These are phyloP conservation scores for Lycium ferocissimum DNA, from an alignment of 257 asterid genomes.

Conservation along the genomic window DNA sequence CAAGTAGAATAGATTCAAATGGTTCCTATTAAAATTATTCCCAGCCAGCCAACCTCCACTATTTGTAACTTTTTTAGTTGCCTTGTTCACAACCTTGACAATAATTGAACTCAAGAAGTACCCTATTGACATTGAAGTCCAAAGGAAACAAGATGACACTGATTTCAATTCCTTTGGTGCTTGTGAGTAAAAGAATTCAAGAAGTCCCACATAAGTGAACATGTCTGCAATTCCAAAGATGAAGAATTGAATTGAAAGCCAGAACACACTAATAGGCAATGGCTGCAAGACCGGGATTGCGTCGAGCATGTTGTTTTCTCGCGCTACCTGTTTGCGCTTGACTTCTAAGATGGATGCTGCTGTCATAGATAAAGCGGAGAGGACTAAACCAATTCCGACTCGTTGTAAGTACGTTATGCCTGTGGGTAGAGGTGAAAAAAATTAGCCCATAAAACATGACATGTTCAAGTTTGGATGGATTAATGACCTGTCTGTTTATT, in stretches of 20 bases:
- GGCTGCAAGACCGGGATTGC: conserved; percentile 60
- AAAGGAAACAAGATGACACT: conserved; percentile 69
- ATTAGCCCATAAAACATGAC: neutral
- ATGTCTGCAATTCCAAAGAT: conserved; percentile 83
- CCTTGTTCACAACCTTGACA: conserved; percentile 66
- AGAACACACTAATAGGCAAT: conserved; percentile 75
- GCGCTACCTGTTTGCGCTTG: conserved; percentile 62
- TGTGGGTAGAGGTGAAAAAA: conserved; percentile 30
- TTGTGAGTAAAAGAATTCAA: conserved; percentile 80
- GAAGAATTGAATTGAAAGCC: conserved; percentile 81
- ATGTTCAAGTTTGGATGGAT: neutral
- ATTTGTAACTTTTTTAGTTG: conserved; percentile 52
- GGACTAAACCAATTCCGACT: conserved; percentile 72
- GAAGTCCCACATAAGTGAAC: conserved; percentile 79
- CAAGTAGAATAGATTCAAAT: conserved; percentile 70
- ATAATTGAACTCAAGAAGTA: conserved; percentile 68
- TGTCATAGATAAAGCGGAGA: conserved; percentile 72
- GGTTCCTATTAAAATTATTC: conserved; percentile 68
- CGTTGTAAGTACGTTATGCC: conserved; percentile 79
- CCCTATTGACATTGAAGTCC: conserved; percentile 81
- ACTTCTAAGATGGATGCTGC: conserved; percentile 67
- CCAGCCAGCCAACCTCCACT: conserved; percentile 80
- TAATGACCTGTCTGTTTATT: neutral
- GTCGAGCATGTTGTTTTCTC: conserved; percentile 56
- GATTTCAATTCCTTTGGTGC: conserved; percentile 67